Evolutionary conservation across 345 rosid genomes (phyloP), one percentile per base, ranked within the genome.

Genomic region (Euphorbia peplus): DNA sequence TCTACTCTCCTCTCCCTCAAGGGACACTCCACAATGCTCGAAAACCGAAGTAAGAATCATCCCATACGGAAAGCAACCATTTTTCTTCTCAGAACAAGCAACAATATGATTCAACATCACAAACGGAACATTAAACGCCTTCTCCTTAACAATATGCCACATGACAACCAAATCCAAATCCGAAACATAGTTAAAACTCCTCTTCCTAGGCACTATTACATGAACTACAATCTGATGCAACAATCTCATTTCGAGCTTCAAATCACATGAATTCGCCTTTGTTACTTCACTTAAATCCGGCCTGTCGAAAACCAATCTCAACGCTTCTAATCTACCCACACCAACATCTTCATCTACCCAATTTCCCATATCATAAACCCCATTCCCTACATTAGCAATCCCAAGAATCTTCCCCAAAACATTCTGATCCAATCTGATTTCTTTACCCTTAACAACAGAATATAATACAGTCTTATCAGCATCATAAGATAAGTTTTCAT

Each of bases 201-300:
- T 60, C 39, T 39, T 60, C 39, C 48, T 60, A 37, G 64, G 64
- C 9, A 60, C 18, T n/a, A 60, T 12, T 60, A 60, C 21, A 7
- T 37, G 48, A 6, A 60, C 64, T 21, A 60, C 48, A 47, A 37
- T 60, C 1, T 19, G 64, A 29, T 60, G 64, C 5, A 60, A 48
- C 48, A 60, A 60, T 39, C 64, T 60, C 64, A 60, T 60, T 39
- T 60, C 64, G 0, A 60, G 28, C 21, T 37, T 60, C 48, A 60
- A 60, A 15, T 60, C 13, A 13, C 29, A 37, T 19, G 64, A 14
- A 39, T 60, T 37, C 22, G 39, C 18, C 48, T 60, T 60, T 21
- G 48, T 9, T 4, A 12, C 29, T 60, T 35, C 48, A 60, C 18
- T 19, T 37, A 21, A 39, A 19, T 60, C 29, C 19, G 64, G 48